Percentiles rank a stretch among this genome's conserved stretches.
These are phyloP conservation scores for Penicillium hesseltinei DNA, from an alignment of 2,329 filamentous ascomycete genomes.

Conservation along the genomic window DNA sequence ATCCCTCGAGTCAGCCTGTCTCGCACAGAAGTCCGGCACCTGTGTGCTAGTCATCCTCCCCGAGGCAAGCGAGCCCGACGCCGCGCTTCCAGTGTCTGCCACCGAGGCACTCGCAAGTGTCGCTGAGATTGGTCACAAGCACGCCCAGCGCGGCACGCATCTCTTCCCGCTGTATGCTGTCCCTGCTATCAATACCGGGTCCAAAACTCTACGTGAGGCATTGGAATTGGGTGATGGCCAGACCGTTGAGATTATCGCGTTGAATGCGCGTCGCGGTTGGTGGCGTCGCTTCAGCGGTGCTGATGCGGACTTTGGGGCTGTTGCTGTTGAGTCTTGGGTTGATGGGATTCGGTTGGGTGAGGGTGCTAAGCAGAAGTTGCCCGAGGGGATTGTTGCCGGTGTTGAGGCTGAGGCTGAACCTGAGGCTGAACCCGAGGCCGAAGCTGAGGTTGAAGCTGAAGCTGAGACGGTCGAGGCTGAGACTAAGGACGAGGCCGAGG, in stretches of 20 bases:
- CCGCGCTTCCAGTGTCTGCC: slow-evolving; percentile 44
- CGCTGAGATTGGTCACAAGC: slow-evolving; percentile 72
- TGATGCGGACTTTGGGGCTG: slow-evolving; percentile 50
- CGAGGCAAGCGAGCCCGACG: slow-evolving; percentile 49
- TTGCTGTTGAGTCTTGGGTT: slow-evolving; percentile 77
- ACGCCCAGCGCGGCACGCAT: slow-evolving; percentile 63
- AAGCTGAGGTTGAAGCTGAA: slow-evolving; percentile 41
- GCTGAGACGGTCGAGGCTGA: slow-evolving; percentile 20
- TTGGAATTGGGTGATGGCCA: slow-evolving; percentile 60
- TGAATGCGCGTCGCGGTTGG: slow-evolving; percentile 85
- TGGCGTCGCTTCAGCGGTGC: slow-evolving; percentile 67
- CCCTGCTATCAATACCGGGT: slow-evolving; percentile 59
- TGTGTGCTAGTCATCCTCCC: slow-evolving; percentile 78
- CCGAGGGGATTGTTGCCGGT: slow-evolving; percentile 56
- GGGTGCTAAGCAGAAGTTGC: slow-evolving; percentile 72
- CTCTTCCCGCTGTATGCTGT: slow-evolving; percentile 84
- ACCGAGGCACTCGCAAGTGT: slow-evolving; percentile 62
- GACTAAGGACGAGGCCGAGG: slow-evolving; percentile 35
- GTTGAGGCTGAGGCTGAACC: slow-evolving; percentile 24
- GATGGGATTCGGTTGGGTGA: slow-evolving; percentile 90
- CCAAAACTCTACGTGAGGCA: slow-evolving; percentile 55
- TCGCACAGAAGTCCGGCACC: slow-evolving; percentile 72
- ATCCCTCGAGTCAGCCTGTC: slow-evolving; percentile 67
- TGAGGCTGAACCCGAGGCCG: slow-evolving; percentile 6
- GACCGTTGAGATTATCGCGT: slow-evolving; percentile 68